Conservation (phyloP, 805 yeast genomes). For the Lipomyces lipofer region DNA sequence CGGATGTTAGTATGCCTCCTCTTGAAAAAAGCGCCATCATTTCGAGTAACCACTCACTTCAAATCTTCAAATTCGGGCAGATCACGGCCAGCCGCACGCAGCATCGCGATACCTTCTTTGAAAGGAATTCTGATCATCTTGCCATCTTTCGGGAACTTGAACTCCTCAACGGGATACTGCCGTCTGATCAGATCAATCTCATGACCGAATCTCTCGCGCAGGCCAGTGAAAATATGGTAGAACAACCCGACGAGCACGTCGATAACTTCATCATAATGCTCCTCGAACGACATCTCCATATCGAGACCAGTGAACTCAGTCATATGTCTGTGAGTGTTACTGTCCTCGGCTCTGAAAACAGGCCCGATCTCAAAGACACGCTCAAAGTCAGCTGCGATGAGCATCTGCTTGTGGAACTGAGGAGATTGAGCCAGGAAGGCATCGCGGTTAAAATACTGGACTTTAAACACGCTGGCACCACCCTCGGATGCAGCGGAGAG, state of each 20-base stretch:
- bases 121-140: constrained; percentile 87
- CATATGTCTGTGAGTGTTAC: constrained; percentile 99
- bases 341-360: constrained; percentile 98
- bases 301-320: constrained; percentile 98
- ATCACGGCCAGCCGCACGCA: constrained; percentile 82
- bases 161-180: constrained; percentile 97
- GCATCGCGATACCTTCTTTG: constrained; percentile 86
- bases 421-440: constrained; percentile 98
- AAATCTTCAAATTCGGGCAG: constrained; percentile 35
- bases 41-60: constrained; percentile 13
- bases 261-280: constrained; percentile 91
- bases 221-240: constrained; percentile 81
- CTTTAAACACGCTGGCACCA: constrained; percentile 95
- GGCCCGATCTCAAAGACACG: constrained; percentile 95
- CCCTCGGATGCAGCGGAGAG: constrained; percentile 97
- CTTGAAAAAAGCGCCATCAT: no score
- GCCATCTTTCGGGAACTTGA: constrained; percentile 89
- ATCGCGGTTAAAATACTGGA: constrained; percentile 85
- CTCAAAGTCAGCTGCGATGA: constrained; percentile 97
- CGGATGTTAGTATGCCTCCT: no score
- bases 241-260: constrained; percentile 69
- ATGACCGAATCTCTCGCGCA: constrained; percentile 72
- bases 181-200: constrained; percentile 89
- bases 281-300: constrained; percentile 97
- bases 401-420: constrained; percentile 95